Evolutionary conservation across 179 eudicot genomes (phyloP), one percentile per base, ranked within the genome.

Genomic region (Silene vulgaris): DNA sequence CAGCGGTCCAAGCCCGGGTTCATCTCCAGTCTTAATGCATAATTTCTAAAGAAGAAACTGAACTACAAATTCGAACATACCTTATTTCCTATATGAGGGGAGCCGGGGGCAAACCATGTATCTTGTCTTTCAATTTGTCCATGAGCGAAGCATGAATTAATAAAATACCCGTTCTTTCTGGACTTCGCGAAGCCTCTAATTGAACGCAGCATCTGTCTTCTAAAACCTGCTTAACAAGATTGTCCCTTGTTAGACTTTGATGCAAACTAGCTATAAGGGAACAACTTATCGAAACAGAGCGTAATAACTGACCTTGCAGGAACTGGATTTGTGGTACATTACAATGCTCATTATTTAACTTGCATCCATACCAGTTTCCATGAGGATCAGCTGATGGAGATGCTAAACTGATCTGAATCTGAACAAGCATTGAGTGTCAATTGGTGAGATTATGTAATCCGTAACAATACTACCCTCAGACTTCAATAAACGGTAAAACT

Each of bases 141-240:
- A 76, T 94, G 98, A 80, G 98, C 86, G 69, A 91, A 94, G 75
- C 98, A 94, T 19, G 98, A 94, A 78, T 94, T 90, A 32, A 94
- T 79, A 75, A 90, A 94, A 78, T 92, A 77, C 45, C 97, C 98
- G 61, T 87, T 90, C 67, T 91, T 87, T 72, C 77, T 85, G 7
- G 87, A 86, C 78, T 43, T 76, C 1, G 87, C 80, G 69, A 93
- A 91, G 30, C 83, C 78, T 70, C 64, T 81, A 14, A 90, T 57
- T 3, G 87, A 80, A 73, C 84, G 81, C 76, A 93, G 63, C 98
- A 93, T 91, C 74, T 86, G 86, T 74, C 85, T 81, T 75, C 98
- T 86, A 76, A 94, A 94, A 67, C 84, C 98, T 93, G 91, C 70
- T 70, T 54, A 54, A 23, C 8, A 20, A 8, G 29, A 9, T 1